Evolutionary conservation across 2,329 filamentous ascomycete species (phyloP).

Genomic region (Ascosphaera aggregata): DNA sequence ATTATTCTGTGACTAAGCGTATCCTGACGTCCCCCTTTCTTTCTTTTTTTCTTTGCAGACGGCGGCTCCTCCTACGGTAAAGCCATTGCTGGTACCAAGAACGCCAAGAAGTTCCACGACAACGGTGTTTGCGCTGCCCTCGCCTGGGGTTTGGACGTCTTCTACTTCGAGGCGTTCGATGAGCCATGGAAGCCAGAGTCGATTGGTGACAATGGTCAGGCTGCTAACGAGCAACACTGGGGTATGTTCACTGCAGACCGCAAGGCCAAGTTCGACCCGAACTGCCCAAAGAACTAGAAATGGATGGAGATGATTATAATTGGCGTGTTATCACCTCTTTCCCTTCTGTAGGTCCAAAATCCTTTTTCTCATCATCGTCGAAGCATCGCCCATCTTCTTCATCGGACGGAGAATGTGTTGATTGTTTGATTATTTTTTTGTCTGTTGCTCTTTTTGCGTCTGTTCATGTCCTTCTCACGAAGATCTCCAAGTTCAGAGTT

Average conservation of each 20-base stretch:
- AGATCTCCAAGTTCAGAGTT: too few species aligned
- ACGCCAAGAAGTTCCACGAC: slow-evolving; percentile 37
- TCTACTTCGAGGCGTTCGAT: slow-evolving; percentile 53
- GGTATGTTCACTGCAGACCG: slow-evolving; percentile 40
- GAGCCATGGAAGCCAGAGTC: slow-evolving; percentile 46
- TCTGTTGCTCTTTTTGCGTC: too few species aligned
- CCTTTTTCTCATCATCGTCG: too few species aligned
- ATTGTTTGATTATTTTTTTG: too few species aligned
- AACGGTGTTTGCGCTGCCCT: slow-evolving; percentile 39
- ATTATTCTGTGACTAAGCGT: too few species aligned
- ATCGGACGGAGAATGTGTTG: too few species aligned
- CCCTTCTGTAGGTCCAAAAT: too few species aligned
- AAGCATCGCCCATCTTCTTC: too few species aligned
- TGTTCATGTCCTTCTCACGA: too few species aligned
- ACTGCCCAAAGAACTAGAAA: slow-evolving; percentile 16
- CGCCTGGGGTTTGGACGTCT: slow-evolving; percentile 42
- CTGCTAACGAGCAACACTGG: slow-evolving; percentile 43
- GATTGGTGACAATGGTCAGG: slow-evolving; percentile 37
- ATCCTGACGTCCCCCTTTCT: neutral
- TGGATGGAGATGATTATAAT: too few species aligned
- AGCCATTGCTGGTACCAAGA: slow-evolving; percentile 34
- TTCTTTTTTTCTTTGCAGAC: slow-evolving; percentile 8
- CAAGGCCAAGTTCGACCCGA: slow-evolving; percentile 30
- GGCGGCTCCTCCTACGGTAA: slow-evolving; percentile 37
- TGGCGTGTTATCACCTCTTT: too few species aligned